Conservation (phyloP, 2,329 filamentous ascomycete species). For the Sordariomycetes sp. region DNA sequence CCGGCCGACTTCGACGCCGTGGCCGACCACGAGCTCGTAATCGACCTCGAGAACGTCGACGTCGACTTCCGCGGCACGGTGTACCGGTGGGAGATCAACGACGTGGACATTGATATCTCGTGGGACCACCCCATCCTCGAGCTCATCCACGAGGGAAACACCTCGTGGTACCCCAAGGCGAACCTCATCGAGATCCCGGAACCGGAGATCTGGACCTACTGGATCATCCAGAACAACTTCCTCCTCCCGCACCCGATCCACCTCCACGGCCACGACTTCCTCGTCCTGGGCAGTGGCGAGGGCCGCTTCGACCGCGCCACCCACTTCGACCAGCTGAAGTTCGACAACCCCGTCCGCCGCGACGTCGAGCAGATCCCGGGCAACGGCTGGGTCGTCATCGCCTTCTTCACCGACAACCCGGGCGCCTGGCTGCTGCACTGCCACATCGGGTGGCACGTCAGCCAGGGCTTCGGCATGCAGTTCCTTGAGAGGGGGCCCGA, state of each 20-base stretch:
- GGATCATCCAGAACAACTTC: slow-evolving; percentile 18
- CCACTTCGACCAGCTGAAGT: slow-evolving; percentile 17
- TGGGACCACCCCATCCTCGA: slow-evolving; percentile 27
- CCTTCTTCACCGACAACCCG: slow-evolving; percentile 37
- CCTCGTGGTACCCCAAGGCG: slow-evolving; percentile 9
- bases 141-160: slow-evolving; percentile 11
- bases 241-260: slow-evolving; percentile 32
- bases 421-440: slow-evolving; percentile 36
- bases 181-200: slow-evolving; percentile 11
- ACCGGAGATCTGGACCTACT: slow-evolving; percentile 17
- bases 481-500: slow-evolving; percentile 28
- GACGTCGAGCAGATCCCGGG: slow-evolving; percentile 33
- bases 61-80: slow-evolving; percentile 8
- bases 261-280: slow-evolving; percentile 29
- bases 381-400: slow-evolving; percentile 32
- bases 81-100: slow-evolving; percentile 20
- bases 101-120: slow-evolving; percentile 19
- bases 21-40: slow-evolving; percentile 9
- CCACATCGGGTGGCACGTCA: slow-evolving; percentile 40
- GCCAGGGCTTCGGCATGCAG: slow-evolving; percentile 37
- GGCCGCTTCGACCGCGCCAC: slow-evolving; percentile 10
- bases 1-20: slow-evolving; percentile 13
- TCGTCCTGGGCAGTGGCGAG: slow-evolving; percentile 15
- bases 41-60: slow-evolving; percentile 10
- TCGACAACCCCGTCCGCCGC: slow-evolving; percentile 30